Evolutionary conservation across 768 basidiomycete genomes (phyloP).

Genomic region (Termitomyces sp.): DNA sequence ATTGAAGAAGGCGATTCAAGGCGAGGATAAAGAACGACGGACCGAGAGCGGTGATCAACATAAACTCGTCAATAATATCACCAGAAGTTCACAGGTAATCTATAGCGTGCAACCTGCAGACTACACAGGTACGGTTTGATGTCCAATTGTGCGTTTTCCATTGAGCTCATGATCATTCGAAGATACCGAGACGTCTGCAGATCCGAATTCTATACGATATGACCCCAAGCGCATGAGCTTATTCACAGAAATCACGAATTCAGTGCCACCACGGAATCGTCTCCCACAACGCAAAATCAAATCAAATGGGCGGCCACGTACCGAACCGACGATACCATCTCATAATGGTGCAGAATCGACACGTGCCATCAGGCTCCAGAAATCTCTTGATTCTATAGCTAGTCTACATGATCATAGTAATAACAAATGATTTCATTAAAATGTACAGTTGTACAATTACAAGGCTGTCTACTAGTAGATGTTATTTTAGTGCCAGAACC

Average conservation of each 20-base stretch:
- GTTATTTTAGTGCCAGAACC: background rate
- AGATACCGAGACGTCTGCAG: background rate
- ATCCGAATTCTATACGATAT: background rate
- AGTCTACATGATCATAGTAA: background rate
- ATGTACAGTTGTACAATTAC: background rate
- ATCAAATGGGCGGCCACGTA: slow-evolving; percentile 4
- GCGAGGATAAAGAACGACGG: background rate
- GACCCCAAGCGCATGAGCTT: background rate
- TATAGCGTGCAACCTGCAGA: background rate
- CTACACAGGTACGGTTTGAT: background rate
- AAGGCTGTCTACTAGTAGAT: background rate
- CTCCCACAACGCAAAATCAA: slow-evolving; percentile 6
- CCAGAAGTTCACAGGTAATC: background rate
- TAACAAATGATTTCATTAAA: background rate
- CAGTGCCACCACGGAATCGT: too few relatives aligned
- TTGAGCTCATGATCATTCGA: background rate
- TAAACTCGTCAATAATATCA: background rate
- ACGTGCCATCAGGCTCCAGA: slow-evolving; percentile 3
- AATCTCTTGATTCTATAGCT: slow-evolving; percentile 7
- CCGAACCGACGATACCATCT: background rate
- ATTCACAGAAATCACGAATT: slow-evolving; percentile 2
- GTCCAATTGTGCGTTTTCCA: background rate
- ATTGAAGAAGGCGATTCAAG: background rate
- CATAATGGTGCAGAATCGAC: background rate
- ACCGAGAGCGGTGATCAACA: background rate